Evolutionary conservation across 148 eudicot genomes (phyloP).

Genomic region (Tetragonia tetragonoides): DNA sequence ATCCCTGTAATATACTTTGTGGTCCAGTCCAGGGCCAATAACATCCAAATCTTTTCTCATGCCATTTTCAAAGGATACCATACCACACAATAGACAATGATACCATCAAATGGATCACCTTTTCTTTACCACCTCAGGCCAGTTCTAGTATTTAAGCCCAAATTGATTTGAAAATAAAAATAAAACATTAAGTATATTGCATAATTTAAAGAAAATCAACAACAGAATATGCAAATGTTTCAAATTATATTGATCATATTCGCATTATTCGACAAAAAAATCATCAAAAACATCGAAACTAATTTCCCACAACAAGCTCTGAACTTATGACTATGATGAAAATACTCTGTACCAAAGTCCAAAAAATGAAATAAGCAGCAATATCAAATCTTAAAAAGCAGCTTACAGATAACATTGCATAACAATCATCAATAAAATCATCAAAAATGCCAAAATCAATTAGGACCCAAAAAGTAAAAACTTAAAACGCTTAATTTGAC

Average conservation of each 20-base stretch:
- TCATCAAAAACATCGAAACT: neutral
- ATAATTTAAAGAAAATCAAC: no score
- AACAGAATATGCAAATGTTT: no score
- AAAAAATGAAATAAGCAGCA: neutral
- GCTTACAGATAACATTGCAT: neutral
- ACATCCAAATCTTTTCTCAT: conserved; percentile 34
- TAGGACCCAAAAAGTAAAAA: no score
- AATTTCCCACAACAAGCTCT: neutral
- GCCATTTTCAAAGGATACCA: conserved; percentile 32
- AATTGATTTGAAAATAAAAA: no score
- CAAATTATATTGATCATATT: no score
- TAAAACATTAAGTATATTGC: no score
- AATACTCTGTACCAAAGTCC: neutral
- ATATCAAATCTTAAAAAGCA: neutral
- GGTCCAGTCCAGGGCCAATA: conserved; percentile 29
- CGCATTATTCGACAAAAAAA: no score
- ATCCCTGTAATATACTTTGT: conserved; percentile 25
- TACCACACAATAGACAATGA: conserved; percentile 29
- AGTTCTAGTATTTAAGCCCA: neutral
- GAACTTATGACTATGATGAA: neutral
- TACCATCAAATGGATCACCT: conserved; percentile 20
- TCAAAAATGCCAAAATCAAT: neutral
- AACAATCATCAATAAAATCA: neutral
- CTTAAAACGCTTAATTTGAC: no score
- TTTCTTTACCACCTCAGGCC: conserved; percentile 10